Base-by-base conservation (phyloP, 768 basidiomycete species). In the Dacryopinax spathularia region DNA sequence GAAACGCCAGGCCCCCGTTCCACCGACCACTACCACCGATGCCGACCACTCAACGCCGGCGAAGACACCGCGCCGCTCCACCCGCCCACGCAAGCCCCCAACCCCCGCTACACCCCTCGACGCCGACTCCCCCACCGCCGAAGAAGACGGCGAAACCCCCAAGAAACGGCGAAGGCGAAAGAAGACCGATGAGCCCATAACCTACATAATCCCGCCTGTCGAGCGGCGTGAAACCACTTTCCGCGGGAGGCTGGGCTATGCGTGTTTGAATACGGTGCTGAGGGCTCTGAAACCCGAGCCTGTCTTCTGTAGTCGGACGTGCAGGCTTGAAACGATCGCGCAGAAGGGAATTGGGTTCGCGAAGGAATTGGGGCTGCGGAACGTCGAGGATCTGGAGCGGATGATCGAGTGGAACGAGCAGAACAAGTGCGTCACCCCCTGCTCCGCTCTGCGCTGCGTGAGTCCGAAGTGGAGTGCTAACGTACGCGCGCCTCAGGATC, bases 351-450 rank as follows among this genome's bases (percentile, higher is more conserved):
- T 87, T 33, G 86, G 90, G 4, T 87, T 83, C 75, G 84, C 85
- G n/a, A 90, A 90, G 70, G 85, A 89, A 27, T 74, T 95, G 0
- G 92, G 88, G 1, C 76, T 80, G 35, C 83, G 83, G 73, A 96
- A 96, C 67, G 78, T 82, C 1, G 75, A 81, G 69, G 91, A 93
- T 70, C 76, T 92, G 34, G 69, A 81, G 25, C 81, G 80, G 35
- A 80, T 93, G 61, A 88, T 93, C 43, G 79, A 90, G 75, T 96
- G 93, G 93, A 96, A 95, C 70, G 92, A 91, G 72, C 80, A 81
- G 59, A 89, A 95, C 73, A 75, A 77, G 85, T 82, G 70, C 60
- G 77, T 71, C 25, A 35, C 33, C 2, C 62, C 25, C 63, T 31
- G 22, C 35, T 6, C 33, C 29, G 18, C 27, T 33, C 31, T 60